phyloP scores from a whole-genome alignment of 2,329 filamentous ascomycete species.

The Pseudopithomyces maydicus region DNA sequence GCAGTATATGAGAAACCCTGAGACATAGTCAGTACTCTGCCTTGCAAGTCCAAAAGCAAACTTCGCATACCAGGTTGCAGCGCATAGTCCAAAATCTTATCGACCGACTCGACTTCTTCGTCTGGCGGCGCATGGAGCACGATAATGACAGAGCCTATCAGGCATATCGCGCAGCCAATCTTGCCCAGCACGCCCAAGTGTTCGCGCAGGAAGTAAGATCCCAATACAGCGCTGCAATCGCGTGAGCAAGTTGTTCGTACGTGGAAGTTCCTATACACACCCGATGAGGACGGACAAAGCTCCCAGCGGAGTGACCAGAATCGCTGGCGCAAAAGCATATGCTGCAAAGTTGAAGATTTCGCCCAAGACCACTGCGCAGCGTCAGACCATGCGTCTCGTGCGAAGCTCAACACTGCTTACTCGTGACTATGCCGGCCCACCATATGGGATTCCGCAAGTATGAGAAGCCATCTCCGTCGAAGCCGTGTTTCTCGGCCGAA shows the following conservation, averaged over 20 bases:
- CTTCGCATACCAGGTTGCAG: slow-evolving; percentile 77
- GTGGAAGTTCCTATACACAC: slow-evolving; percentile 44
- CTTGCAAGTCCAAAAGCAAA: background rate
- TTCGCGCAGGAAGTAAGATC: slow-evolving; percentile 92
- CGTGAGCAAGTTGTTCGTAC: slow-evolving; percentile 15
- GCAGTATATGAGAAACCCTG: slow-evolving; percentile 91
- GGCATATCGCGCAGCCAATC: slow-evolving; percentile 92
- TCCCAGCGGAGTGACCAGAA: slow-evolving; percentile 92
- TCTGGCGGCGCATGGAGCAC: slow-evolving; percentile 96
- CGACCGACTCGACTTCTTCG: slow-evolving; percentile 86
- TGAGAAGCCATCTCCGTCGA: slow-evolving; percentile 93
- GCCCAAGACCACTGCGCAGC: slow-evolving; percentile 76
- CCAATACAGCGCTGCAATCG: slow-evolving; percentile 73
- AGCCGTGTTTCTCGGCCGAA: slow-evolving; percentile 88
- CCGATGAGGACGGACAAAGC: slow-evolving; percentile 93
- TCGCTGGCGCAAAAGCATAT: slow-evolving; percentile 98
- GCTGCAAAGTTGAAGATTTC: slow-evolving; percentile 98
- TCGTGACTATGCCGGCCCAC: slow-evolving; percentile 93
- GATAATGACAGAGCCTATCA: slow-evolving; percentile 96
- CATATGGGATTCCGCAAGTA: slow-evolving; percentile 95
- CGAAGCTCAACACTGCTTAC: slow-evolving; percentile 59
- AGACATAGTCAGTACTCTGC: slow-evolving; percentile 14
- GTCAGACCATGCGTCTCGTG: slow-evolving; percentile 17
- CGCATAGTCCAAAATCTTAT: slow-evolving; percentile 88
- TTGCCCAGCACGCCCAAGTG: slow-evolving; percentile 89